Base-by-base conservation (phyloP, 441 rosid species). In the Populus hybrid region DNA sequence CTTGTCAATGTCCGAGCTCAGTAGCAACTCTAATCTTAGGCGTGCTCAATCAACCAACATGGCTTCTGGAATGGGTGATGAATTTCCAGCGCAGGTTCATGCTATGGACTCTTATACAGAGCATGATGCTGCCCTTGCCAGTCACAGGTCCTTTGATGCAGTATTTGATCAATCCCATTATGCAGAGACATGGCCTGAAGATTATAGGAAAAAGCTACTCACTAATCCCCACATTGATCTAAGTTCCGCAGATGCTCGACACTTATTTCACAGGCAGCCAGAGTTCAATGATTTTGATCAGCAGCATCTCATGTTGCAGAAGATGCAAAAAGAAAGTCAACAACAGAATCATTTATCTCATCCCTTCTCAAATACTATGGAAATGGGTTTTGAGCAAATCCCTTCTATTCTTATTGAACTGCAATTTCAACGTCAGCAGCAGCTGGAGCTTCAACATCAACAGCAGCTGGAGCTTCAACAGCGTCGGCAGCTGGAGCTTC, bases 11-110 rank as follows among this genome's bases (percentile, higher is more conserved):
- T 70, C 73, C 23, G 73, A 70, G 57, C 73, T 70, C 14, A 36
- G 46, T 83, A 82, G 86, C 64, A 61, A 73, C 59, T 81, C 80
- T 63, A 70, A 76, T 38, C 8, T n/a, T 12, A 77, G 75, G 50
- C 75, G 14, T 40, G 35, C 36, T 36, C 72, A 81, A 10, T 66
- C 69, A 65, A 69, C 80, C 32, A 32, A 73, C 64, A 42, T 50
- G 50, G 59, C 75, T 26, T 50, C 78, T 34, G 74, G 61, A 28
- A 50, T 70, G 30, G 75, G 74, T 61, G 73, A 36, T 68, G 40
- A 35, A 68, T 26, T 68, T 16, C 19, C 71, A 68, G 40, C 7
- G 4, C 57, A 46, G 19, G 42, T 16, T 32, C 40, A 30, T 32
- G 35, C 34, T 9, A 16, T 19, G 8, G 40, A 68, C 11, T 42